Base-by-base conservation (phyloP, 306 rosid genomes). In the Herpetospermum pedunculosum region DNA sequence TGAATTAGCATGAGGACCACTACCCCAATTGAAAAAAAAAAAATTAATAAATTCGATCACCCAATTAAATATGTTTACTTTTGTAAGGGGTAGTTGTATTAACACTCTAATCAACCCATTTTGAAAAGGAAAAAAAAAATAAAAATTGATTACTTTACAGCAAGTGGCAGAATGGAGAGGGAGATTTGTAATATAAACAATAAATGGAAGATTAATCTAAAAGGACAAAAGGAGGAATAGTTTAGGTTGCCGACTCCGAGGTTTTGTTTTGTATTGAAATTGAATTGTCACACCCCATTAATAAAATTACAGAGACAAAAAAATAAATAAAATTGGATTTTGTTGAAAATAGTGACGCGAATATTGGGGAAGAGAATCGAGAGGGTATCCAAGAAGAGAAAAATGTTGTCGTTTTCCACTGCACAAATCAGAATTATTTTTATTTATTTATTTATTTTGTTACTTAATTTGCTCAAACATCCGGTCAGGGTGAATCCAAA, bases 171-270 rank as follows among this genome's bases (percentile, higher is more conserved):
- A 2, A 54, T 53, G 32, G 16, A 54, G 18, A 54, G 16, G 4
- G 46, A 40, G 11, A 18, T n/a, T 18, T 0, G 19, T 18, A 10
- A 34, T 62, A 4, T n/a, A 18, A 37, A 19, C 1, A 10, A 19
- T 21, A 23, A n/a, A 16, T 32, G 25, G 25, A 6, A 63, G 43
- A 35, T 8, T 6, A 8, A 34, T 16, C 14, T 1, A 8, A 8
- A 32, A 63, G 71, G 29, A 64, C 71, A 64, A 64, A 64, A 32
- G 48, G 49, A 21, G 72, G 50, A 65, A 65, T 21, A 65, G 50
- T 11, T 37, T 65, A 38, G 72, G 72, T 65, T 64, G 40, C 19
- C 21, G 10, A 57, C 60, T 54, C 59, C 32, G 10, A 54, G 32
- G 60, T 25, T 48, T 48, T 48, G 23, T 48, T 18, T 48, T 48